phyloP scores from a whole-genome alignment of 1,139 yeast species.

The Zygoascus meyerae region DNA sequence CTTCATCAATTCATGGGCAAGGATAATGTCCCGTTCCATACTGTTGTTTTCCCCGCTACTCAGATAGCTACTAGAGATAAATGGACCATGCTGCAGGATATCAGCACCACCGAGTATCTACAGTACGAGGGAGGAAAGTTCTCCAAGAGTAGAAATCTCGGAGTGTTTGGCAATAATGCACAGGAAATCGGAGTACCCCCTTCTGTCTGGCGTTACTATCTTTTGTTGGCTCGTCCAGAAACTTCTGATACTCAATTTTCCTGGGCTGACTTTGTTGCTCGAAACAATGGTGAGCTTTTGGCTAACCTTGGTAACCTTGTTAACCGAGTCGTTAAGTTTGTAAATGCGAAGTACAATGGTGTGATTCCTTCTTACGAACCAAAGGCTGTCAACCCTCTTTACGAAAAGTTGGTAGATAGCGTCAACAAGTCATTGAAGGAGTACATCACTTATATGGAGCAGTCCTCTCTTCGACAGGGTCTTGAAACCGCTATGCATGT shows the following conservation, averaged over 20 bases:
- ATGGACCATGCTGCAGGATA: slow-evolving; percentile 90
- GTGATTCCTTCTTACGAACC: slow-evolving; percentile 63
- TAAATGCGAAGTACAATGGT: slow-evolving; percentile 84
- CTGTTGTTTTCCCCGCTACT: slow-evolving; percentile 93
- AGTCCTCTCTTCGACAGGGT: slow-evolving; percentile 71
- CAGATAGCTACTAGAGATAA: slow-evolving; percentile 79
- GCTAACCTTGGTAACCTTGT: slow-evolving; percentile 97
- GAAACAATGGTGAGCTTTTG: slow-evolving; percentile 85
- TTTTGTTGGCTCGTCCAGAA: slow-evolving; percentile 91
- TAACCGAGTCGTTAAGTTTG: slow-evolving; percentile 86
- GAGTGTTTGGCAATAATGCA: slow-evolving; percentile 97
- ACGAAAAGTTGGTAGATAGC: slow-evolving; percentile 48
- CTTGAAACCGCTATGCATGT: slow-evolving; percentile 86
- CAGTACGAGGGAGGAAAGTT: slow-evolving; percentile 98
- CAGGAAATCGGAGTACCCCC: slow-evolving; percentile 86
- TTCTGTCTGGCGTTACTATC: slow-evolving; percentile 95
- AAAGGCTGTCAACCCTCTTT: slow-evolving; percentile 41
- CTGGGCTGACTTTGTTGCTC: slow-evolving; percentile 92
- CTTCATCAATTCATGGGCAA: slow-evolving; percentile 98
- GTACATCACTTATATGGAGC: slow-evolving; percentile 74
- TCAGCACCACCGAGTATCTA: slow-evolving; percentile 90
- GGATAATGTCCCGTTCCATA: slow-evolving; percentile 97
- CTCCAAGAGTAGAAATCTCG: slow-evolving; percentile 92
- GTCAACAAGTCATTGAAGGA: slow-evolving; percentile 53
- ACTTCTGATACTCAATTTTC: slow-evolving; percentile 93